Base-by-base conservation (phyloP, 345 rosid genomes). In the Boechera retrofracta region DNA sequence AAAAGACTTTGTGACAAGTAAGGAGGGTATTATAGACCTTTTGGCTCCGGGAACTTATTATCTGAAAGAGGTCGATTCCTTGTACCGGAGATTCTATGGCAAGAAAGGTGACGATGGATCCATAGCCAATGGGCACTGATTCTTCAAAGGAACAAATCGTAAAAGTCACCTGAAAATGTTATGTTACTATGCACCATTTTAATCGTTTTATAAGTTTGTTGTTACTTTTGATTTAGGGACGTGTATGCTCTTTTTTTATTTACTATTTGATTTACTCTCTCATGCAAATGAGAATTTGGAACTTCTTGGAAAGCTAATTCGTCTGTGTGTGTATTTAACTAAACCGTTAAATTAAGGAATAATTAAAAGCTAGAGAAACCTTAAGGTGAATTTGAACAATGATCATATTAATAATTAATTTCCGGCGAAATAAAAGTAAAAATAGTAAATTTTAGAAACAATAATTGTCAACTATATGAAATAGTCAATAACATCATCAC, bases 71-170 rank as follows among this genome's bases (percentile, higher is more conserved):
- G 98, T 93, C 3, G 99, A 96, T 80, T 83, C 92, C 41, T 83
- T 77, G 92, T 96, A 93, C 83, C 86, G 98, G 76, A 89, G 99
- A 82, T 96, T 96, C 82, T 96, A 96, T 32, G 85, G 91, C 38
- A 78, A 85, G 86, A 96, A 89, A 85, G 41, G 75, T 24, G 88
- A 85, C 47, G 89, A 86, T 48, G 92, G 90, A 55, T 72, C 84
- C 21, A 35, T 86, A 39, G 76, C 84, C 73, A 90, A 95, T 71
- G 99, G 99, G 57, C 89, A 95, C 77, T 89, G 80, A 87, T 5
- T 62, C 69, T 69, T 77, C 8, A 53, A 61, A 42, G 16, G 33
- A 31, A 42, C 13, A 33, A 24, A 24, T 42, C 62, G 39, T 58
- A 16, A 48, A 78, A 35, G 1, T 59, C 32, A 33, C n/a, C 2